phyloP scores from a whole-genome alignment of 768 basidiomycete species.

The Suillus hirtellus region DNA sequence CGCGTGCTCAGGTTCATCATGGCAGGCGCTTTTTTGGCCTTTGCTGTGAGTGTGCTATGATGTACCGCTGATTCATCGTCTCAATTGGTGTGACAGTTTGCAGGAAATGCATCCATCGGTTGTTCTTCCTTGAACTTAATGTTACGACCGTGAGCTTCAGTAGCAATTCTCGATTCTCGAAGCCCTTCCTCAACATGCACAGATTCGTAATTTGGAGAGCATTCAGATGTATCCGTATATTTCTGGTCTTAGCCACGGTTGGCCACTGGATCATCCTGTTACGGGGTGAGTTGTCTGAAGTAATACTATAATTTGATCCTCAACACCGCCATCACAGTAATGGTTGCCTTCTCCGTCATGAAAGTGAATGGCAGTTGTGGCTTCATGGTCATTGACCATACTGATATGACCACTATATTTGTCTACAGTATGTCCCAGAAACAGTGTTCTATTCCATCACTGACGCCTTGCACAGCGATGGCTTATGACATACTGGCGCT shows the following conservation, averaged over 20 bases:
- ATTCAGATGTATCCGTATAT: not conserved
- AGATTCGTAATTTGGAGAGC: not conserved
- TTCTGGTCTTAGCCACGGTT: slow-evolving; percentile 1
- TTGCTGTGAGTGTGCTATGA: not conserved
- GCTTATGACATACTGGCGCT: slow-evolving; percentile 1
- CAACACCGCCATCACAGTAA: not conserved
- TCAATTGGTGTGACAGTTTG: not conserved
- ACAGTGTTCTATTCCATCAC: too few relatives aligned
- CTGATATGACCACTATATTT: not conserved
- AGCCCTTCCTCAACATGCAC: not conserved
- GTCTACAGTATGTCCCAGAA: not conserved
- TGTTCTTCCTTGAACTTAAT: slow-evolving; percentile 3
- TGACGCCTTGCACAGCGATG: slow-evolving; percentile 3
- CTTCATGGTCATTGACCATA: not conserved
- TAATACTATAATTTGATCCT: not conserved
- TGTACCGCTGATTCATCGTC: not conserved
- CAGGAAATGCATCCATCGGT: slow-evolving; percentile 4
- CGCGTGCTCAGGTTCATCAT: not conserved
- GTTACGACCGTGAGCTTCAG: slow-evolving; percentile 1
- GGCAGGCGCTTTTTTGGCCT: slow-evolving; percentile 1
- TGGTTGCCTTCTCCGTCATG: not conserved
- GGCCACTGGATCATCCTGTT: slow-evolving; percentile 2
- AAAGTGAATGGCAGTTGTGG: not conserved
- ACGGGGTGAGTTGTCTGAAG: not conserved
- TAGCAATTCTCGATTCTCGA: not conserved